phyloP scores from a whole-genome alignment of 1,139 yeast genomes.

The Pichia sp. region DNA sequence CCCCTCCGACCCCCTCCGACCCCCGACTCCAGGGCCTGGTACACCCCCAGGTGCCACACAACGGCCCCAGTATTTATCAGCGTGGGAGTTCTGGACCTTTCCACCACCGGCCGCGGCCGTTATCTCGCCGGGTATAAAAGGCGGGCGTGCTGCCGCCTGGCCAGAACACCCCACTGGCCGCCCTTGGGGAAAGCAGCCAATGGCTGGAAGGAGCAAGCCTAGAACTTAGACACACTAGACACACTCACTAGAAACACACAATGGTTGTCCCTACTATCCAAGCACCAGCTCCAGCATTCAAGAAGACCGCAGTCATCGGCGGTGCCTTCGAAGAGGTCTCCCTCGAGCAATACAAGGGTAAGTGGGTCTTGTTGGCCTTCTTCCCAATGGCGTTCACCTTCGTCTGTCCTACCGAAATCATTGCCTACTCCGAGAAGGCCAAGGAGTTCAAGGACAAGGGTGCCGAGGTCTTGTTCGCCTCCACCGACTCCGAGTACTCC shows the following conservation, averaged over 20 bases:
- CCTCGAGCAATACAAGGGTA: slow-evolving; percentile 92
- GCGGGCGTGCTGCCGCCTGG: not conserved
- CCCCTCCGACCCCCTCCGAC: too few relatives aligned
- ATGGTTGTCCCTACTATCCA: slow-evolving; percentile 82
- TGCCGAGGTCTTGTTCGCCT: slow-evolving; percentile 87
- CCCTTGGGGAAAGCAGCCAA: not conserved
- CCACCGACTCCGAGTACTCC: slow-evolving; percentile 97
- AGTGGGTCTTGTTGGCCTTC: slow-evolving; percentile 95
- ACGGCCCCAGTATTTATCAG: not conserved
- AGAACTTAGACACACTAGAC: not conserved
- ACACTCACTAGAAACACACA: slow-evolving; percentile 3
- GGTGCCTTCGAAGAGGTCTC: slow-evolving; percentile 93
- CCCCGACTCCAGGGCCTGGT: too few relatives aligned
- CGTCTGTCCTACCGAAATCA: slow-evolving; percentile 98
- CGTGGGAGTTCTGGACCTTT: slow-evolving; percentile 2
- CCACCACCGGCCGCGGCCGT: not conserved
- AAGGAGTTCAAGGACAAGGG: slow-evolving; percentile 84
- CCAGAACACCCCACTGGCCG: not conserved
- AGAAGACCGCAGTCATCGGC: slow-evolving; percentile 93
- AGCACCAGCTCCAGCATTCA: slow-evolving; percentile 94
- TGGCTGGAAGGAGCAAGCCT: too few relatives aligned
- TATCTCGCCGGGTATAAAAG: slow-evolving; percentile 2
- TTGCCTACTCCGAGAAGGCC: slow-evolving; percentile 95
- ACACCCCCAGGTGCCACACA: not conserved
- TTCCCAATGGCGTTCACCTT: slow-evolving; percentile 98